phyloP scores from a whole-genome alignment of 768 basidiomycete species.

The Paxillus ammoniavirescens region DNA sequence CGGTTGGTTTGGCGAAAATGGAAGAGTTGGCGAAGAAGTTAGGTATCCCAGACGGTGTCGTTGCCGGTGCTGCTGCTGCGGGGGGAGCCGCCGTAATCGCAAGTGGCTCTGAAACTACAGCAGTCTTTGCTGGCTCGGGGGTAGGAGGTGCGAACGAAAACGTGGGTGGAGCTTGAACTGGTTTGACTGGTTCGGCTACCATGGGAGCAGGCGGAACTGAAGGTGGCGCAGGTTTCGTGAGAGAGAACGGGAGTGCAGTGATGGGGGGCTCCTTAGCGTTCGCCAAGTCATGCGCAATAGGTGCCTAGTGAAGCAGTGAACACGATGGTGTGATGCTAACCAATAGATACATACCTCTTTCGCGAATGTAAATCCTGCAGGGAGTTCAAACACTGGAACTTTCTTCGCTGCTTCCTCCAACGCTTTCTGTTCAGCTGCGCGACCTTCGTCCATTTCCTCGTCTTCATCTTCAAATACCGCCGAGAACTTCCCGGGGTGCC shows the following conservation, averaged over 20 bases:
- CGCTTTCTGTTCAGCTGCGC: conserved; percentile 42
- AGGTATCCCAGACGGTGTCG: conserved; percentile 39
- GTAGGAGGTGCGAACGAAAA: conserved; percentile 27
- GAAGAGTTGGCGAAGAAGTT: conserved; percentile 65
- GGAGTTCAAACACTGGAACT: conserved; percentile 56
- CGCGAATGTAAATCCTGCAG: conserved; percentile 66
- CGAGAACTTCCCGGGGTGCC: conserved; percentile 58
- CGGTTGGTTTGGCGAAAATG: conserved; percentile 39
- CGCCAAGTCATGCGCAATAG: conserved; percentile 39
- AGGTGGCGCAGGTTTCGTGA: conserved; percentile 37
- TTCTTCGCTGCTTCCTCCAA: conserved; percentile 57
- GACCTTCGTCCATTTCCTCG: conserved; percentile 41
- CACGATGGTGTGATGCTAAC: conserved; percentile 6
- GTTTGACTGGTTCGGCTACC: background rate
- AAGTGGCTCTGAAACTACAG: conserved; percentile 12
- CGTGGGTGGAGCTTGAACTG: conserved; percentile 15
- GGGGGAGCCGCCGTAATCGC: conserved; percentile 2
- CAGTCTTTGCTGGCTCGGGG: conserved; percentile 20
- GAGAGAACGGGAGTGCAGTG: conserved; percentile 60
- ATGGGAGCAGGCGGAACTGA: conserved; percentile 7
- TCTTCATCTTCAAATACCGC: conserved; percentile 57
- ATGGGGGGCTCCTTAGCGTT: conserved; percentile 68
- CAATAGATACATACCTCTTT: conserved; percentile 45
- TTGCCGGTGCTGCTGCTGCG: conserved; percentile 7
- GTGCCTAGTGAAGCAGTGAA: conserved; percentile 24